Conservation (phyloP, 306 rosid genomes). For the Vicia faba region DNA sequence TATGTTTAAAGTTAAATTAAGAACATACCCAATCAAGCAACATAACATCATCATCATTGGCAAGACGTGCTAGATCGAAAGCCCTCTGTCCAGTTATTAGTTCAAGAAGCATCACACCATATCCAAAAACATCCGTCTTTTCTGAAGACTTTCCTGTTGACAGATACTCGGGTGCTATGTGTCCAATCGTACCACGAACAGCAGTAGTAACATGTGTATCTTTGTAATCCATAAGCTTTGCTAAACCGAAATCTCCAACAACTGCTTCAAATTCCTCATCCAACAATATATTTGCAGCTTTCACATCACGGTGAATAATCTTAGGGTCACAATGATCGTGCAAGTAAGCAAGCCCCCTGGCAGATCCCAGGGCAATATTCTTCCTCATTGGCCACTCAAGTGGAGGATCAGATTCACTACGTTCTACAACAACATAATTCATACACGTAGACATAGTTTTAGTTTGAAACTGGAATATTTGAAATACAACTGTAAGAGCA, state of each 20-base stretch:
- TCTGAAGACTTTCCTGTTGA: conserved; percentile 97
- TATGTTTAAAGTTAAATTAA: background rate
- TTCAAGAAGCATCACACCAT: conserved; percentile 98
- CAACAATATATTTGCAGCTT: conserved; percentile 93
- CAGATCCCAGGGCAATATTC: conserved; percentile 79
- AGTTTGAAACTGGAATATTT: background rate
- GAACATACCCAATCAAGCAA: conserved; percentile 90
- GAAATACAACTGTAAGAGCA: conserved; percentile 18
- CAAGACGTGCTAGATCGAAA: conserved; percentile 95
- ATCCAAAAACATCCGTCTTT: conserved; percentile 96
- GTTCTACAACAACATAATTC: conserved; percentile 54
- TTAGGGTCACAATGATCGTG: conserved; percentile 98
- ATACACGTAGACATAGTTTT: conserved; percentile 23
- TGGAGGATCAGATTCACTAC: conserved; percentile 54
- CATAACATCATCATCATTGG: conserved; percentile 87
- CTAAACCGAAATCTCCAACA: conserved; percentile 94
- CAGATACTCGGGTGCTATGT: conserved; percentile 93
- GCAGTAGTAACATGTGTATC: conserved; percentile 98
- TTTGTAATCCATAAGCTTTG: conserved; percentile 95
- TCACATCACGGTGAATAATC: conserved; percentile 95
- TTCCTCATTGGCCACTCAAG: conserved; percentile 76
- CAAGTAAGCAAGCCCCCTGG: conserved; percentile 93
- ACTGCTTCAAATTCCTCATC: conserved; percentile 97
- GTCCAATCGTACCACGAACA: conserved; percentile 96
- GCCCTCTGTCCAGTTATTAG: conserved; percentile 97